These are phyloP conservation scores for Lasiodiplodia gonubiensis DNA, from an alignment of 2,329 filamentous ascomycete species.

Conservation along the genomic window DNA sequence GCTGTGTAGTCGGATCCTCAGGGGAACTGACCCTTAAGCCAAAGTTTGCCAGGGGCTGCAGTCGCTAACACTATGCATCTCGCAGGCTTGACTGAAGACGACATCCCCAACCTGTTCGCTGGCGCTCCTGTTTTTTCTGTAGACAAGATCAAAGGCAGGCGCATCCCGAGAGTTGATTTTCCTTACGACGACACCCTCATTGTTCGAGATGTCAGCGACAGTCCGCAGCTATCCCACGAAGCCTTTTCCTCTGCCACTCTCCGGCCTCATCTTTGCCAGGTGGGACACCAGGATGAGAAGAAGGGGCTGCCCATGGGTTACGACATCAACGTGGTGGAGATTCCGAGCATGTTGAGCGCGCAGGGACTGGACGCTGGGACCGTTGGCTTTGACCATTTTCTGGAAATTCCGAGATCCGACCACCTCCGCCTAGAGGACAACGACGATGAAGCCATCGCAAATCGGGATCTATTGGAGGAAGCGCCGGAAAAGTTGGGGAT, in stretches of 20 bases:
- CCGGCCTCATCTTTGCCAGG: conserved; percentile 33
- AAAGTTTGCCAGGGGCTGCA: neutral
- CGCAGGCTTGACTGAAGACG: conserved; percentile 58
- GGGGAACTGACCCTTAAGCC: conserved; percentile 14
- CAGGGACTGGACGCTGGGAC: conserved; percentile 74
- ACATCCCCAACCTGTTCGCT: conserved; percentile 73
- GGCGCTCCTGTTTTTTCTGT: conserved; percentile 76
- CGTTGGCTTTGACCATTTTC: conserved; percentile 70
- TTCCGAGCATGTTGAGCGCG: conserved; percentile 75
- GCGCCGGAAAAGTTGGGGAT: conserved; percentile 48
- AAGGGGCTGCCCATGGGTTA: conserved; percentile 38
- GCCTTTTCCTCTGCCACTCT: conserved; percentile 46
- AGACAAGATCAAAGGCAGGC: conserved; percentile 64
- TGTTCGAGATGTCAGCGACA: conserved; percentile 68
- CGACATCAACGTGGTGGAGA: conserved; percentile 52
- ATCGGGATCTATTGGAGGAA: conserved; percentile 51
- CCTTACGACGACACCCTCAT: conserved; percentile 69
- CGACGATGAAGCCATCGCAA: conserved; percentile 50
- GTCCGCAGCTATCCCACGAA: conserved; percentile 38
- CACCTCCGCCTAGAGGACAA: conserved; percentile 63
- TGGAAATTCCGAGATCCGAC: conserved; percentile 70
- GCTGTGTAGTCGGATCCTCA: conserved; percentile 22
- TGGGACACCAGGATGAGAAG: conserved; percentile 31
- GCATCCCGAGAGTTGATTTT: conserved; percentile 68
- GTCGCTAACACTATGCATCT: conserved; percentile 27